Conservation (phyloP, 305 asterid species). For the Ajuga reptans region DNA sequence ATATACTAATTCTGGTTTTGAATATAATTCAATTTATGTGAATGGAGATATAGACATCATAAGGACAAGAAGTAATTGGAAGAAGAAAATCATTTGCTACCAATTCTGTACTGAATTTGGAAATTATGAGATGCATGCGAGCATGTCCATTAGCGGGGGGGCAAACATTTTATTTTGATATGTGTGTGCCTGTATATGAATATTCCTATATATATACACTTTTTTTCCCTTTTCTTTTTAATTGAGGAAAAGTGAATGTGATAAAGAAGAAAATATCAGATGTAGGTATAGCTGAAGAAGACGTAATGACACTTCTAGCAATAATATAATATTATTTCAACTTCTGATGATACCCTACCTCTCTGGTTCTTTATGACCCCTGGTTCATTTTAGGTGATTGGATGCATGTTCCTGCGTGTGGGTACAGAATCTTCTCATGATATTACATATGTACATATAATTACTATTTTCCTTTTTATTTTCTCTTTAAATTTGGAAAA, state of each 20-base stretch:
- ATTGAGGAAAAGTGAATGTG: not conserved
- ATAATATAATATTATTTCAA: not conserved
- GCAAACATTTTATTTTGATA: no score
- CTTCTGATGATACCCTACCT: no score
- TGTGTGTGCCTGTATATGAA: no score
- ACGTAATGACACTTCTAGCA: not conserved
- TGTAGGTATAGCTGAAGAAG: not conserved
- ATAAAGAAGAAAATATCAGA: not conserved
- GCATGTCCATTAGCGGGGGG: no score
- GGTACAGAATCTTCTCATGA: not conserved
- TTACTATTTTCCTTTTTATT: not conserved
- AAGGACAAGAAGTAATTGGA: not conserved
- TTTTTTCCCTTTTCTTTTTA: not conserved
- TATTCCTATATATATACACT: no score
- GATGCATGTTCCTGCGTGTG: not conserved
- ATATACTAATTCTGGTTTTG: not conserved
- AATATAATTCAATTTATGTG: not conserved
- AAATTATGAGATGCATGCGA: not conserved
- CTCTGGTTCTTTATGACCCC: no score
- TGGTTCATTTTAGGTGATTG: no score
- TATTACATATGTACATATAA: not conserved
- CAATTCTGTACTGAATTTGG: not conserved
- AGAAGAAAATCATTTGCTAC: not conserved
- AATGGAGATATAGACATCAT: not conserved
- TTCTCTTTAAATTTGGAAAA: not conserved